phyloP scores from a whole-genome alignment of 1,284 basidiomycete genomes.

The Ustilago cynodontis region DNA sequence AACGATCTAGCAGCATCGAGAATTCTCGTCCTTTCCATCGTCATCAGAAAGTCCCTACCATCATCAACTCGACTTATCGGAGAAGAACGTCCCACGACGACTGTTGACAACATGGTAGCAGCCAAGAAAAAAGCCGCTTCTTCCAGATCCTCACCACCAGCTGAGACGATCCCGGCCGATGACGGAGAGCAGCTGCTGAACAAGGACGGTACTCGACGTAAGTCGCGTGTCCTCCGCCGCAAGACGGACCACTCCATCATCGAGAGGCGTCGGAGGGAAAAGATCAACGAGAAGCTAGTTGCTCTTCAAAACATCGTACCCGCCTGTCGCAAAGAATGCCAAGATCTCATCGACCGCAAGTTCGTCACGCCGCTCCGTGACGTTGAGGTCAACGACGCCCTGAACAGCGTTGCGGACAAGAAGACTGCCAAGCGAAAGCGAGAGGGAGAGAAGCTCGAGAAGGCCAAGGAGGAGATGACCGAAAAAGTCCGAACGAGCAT shows the following conservation, averaged over 20 bases:
- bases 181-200: slow-evolving; percentile 27
- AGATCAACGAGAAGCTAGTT: slow-evolving; percentile 69
- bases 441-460: slow-evolving; percentile 34
- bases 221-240: slow-evolving; percentile 59
- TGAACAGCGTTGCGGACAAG: slow-evolving; percentile 4
- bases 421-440: slow-evolving; percentile 25
- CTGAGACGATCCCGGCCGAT: not conserved
- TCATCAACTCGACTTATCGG: no score
- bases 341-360: slow-evolving; percentile 55
- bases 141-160: slow-evolving; percentile 2
- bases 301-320: slow-evolving; percentile 62
- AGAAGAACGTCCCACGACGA: no score
- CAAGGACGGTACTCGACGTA: slow-evolving; percentile 52
- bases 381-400: slow-evolving; percentile 11
- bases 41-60: no score
- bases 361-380: slow-evolving; percentile 19
- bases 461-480: slow-evolving; percentile 36
- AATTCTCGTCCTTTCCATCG: not conserved
- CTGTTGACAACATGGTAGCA: slow-evolving; percentile 9
- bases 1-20: slow-evolving; percentile 8
- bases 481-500: slow-evolving; percentile 50
- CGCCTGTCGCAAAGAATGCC: slow-evolving; percentile 64
- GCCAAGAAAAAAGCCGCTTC: slow-evolving; percentile 14
- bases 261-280: slow-evolving; percentile 66
- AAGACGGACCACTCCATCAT: slow-evolving; percentile 69